These are phyloP conservation scores for Plasmodium gonderi DNA, from an alignment of 169 alveolate species.

Conservation along the genomic window DNA sequence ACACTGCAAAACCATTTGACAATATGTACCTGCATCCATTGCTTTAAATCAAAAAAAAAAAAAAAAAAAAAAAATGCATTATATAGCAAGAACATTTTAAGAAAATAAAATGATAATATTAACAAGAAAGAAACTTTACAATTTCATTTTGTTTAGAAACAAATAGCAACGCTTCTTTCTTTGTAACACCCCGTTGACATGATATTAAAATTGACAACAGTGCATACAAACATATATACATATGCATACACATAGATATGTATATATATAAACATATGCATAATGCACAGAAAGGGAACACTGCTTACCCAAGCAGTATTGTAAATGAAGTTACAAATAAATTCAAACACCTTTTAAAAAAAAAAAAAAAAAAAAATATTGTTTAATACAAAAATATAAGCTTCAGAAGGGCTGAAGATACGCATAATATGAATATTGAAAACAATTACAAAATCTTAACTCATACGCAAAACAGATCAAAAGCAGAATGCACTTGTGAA, in stretches of 20 bases:
- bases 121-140: not conserved
- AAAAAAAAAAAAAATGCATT: not conserved
- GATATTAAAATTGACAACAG: not conserved
- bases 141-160: not conserved
- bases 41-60: not conserved
- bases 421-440: slow-evolving; percentile 4
- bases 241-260: not conserved
- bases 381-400: not conserved
- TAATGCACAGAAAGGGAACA: not conserved
- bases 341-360: not conserved
- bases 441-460: not conserved
- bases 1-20: not conserved
- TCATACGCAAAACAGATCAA: slow-evolving; percentile 4
- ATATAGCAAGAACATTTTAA: not conserved
- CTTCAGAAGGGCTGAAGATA: not conserved
- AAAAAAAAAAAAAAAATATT: not conserved
- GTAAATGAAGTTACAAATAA: not conserved
- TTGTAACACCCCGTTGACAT: not conserved
- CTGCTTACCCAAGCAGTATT: not conserved
- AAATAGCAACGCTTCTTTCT: not conserved
- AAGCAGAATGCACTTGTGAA: not conserved
- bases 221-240: not conserved
- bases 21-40: not conserved
- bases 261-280: not conserved
- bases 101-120: not conserved